Evolutionary conservation across 108 stramenopile species (phyloP).

Genomic region (Nannochloropsis gaditana): DNA sequence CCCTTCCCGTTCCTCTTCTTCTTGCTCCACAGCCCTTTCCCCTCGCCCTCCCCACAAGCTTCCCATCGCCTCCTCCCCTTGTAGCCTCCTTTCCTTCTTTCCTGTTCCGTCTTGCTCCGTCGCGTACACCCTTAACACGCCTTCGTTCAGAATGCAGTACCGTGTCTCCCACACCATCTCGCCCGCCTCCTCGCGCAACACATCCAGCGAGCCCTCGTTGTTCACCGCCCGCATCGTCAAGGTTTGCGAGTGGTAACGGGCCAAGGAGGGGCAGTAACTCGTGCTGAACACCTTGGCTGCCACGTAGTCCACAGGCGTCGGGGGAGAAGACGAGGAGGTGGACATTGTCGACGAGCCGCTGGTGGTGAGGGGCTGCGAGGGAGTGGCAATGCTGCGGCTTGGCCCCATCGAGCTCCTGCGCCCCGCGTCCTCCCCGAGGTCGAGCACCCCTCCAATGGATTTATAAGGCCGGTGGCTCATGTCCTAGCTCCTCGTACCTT

Average conservation of each 20-base stretch:
- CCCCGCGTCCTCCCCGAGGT: background rate
- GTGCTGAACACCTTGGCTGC: slow-evolving; percentile 8
- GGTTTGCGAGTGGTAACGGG: background rate
- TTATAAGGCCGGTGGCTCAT: background rate
- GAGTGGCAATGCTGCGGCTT: slow-evolving; percentile 11
- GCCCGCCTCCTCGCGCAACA: background rate
- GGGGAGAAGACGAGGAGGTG: background rate
- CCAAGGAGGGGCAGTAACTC: background rate
- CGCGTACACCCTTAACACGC: background rate
- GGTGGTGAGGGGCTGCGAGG: background rate
- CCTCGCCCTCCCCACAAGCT: background rate
- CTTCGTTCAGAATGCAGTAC: background rate
- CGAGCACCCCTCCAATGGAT: slow-evolving; percentile 9
- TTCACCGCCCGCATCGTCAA: background rate
- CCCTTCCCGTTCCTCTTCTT: background rate
- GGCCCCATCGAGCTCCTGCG: background rate
- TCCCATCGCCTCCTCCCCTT: background rate
- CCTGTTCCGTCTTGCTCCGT: background rate
- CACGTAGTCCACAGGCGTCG: background rate
- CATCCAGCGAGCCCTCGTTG: background rate
- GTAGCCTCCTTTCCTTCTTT: background rate
- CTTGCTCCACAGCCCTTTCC: background rate
- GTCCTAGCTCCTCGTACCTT: too few relatives aligned
- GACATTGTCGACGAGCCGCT: background rate
- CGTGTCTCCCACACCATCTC: background rate